Evolutionary conservation across 2,329 filamentous ascomycete species (phyloP).

Genomic region (Balansia obtecta): DNA sequence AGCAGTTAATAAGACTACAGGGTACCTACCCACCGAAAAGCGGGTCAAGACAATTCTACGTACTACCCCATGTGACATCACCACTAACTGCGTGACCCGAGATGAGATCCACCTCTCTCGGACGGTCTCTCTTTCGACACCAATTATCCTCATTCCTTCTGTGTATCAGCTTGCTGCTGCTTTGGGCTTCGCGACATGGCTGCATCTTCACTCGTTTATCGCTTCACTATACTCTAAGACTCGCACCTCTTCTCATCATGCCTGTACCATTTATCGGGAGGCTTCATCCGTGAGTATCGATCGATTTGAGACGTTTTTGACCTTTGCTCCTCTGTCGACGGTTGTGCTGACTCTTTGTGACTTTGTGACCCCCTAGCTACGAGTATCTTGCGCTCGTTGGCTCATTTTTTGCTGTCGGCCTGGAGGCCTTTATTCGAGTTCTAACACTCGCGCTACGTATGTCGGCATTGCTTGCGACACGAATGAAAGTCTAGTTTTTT

Average conservation of each 20-base stretch:
- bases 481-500: constrained; percentile 3
- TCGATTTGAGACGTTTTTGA: constrained; percentile 3
- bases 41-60: neutral
- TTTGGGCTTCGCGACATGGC: constrained; percentile 1
- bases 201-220: neutral
- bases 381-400: constrained; percentile 82
- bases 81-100: neutral
- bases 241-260: constrained; percentile 21
- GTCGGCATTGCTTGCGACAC: constrained; percentile 19
- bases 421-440: constrained; percentile 74
- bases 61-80: constrained; percentile 7
- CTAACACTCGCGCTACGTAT: constrained; percentile 79
- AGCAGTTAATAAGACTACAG: too few relatives aligned
- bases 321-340: constrained; percentile 3
- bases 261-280: constrained; percentile 40
- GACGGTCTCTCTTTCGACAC: neutral
- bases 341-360: neutral
- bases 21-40: neutral
- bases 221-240: neutral
- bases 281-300: constrained; percentile 33
- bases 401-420: constrained; percentile 69
- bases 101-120: constrained; percentile 1
- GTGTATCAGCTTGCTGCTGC: neutral
- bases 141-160: neutral
- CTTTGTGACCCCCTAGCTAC: constrained; percentile 33